Percentiles rank a stretch among this genome's conserved stretches.
phyloP scores from a whole-genome alignment of 257 asterid species.

The Solanum ossicruentum region DNA sequence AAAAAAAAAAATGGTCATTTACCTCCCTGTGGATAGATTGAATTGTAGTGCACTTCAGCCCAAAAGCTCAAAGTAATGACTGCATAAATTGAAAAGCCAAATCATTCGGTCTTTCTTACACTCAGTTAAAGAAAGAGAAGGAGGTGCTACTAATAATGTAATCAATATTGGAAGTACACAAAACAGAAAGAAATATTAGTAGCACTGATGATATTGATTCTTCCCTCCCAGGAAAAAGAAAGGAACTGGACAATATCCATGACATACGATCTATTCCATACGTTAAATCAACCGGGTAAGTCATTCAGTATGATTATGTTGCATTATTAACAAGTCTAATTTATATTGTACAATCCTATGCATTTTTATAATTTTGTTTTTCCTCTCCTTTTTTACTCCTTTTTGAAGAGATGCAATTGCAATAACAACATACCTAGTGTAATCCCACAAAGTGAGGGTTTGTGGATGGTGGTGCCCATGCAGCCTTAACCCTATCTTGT shows the following conservation, averaged over 20 bases:
- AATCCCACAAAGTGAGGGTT: too few species aligned
- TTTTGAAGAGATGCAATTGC: too few species aligned
- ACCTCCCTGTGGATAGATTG: conserved; percentile 83
- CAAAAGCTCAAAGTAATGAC: conserved; percentile 81
- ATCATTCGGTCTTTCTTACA: not conserved
- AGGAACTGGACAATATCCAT: not conserved
- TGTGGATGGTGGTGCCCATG: too few species aligned
- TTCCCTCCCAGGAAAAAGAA: not conserved
- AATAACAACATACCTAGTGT: too few species aligned
- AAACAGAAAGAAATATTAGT: not conserved
- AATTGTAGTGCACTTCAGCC: conserved; percentile 91
- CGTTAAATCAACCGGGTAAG: not conserved
- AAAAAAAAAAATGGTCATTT: not conserved
- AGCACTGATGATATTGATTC: not conserved
- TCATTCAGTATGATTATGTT: not conserved
- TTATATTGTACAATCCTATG: not conserved
- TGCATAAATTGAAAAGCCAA: conserved; percentile 19
- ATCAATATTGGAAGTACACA: not conserved
- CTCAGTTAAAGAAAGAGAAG: not conserved
- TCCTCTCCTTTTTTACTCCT: not conserved
- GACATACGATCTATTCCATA: not conserved
- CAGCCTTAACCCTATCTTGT: too few species aligned
- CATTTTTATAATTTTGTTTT: not conserved
- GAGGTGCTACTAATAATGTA: not conserved
- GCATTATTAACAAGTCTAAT: not conserved